Conservation (phyloP, 257 asterid species). For the Penstemon newberryi region DNA sequence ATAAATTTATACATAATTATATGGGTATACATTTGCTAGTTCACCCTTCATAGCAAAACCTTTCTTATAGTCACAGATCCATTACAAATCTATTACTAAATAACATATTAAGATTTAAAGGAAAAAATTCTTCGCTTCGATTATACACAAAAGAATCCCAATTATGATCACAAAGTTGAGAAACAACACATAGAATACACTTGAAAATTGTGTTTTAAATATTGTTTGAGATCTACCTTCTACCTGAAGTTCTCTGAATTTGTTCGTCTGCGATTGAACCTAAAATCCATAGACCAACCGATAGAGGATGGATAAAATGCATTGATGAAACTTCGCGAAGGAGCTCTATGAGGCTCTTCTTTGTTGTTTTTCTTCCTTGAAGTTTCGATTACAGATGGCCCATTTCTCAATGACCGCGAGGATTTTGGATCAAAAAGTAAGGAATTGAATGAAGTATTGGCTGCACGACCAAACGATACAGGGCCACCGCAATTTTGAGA, state of each 20-base stretch:
- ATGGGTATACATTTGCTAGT: no score
- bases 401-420: conserved; percentile 39
- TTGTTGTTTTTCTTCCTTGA: conserved; percentile 45
- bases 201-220: conserved; percentile 19
- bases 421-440: conserved; percentile 47
- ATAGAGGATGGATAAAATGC: conserved; percentile 61
- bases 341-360: conserved; percentile 54
- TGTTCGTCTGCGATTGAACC: conserved; percentile 49
- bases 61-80: no score
- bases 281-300: conserved; percentile 61
- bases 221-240: conserved; percentile 22
- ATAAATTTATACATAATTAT: no score
- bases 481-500: conserved; percentile 51
- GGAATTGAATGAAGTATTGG: conserved; percentile 46
- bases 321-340: conserved; percentile 50
- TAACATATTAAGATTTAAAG: no score
- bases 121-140: not conserved
- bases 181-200: conserved; percentile 15
- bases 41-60: no score
- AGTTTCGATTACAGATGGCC: conserved; percentile 37
- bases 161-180: conserved; percentile 7
- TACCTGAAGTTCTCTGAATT: conserved; percentile 41
- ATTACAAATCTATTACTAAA: no score
- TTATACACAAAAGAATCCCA: conserved; percentile 27
- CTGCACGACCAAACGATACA: conserved; percentile 38